A percentile compares a stretch with the other conserved stretches of the same genome.
Conservation (phyloP, 257 asterid genomes). For the Nicotiana tabacum region DNA sequence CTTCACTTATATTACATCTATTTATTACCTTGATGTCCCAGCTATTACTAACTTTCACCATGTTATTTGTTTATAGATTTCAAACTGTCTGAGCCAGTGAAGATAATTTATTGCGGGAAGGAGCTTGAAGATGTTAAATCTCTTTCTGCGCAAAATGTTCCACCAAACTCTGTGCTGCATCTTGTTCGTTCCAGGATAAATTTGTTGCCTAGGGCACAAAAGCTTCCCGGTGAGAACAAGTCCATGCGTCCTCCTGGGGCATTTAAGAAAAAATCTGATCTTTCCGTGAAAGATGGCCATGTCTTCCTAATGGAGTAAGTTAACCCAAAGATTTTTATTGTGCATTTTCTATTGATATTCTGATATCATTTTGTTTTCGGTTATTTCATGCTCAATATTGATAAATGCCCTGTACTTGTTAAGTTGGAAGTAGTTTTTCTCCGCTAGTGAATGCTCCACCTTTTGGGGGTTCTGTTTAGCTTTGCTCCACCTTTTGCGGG, state of each 20-base stretch:
- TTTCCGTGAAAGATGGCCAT: slow-evolving; percentile 96
- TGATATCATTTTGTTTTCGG: not conserved
- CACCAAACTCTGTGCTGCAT: slow-evolving; percentile 85
- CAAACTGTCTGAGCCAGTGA: slow-evolving; percentile 86
- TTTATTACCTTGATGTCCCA: slow-evolving; percentile 2
- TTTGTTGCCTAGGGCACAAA: slow-evolving; percentile 86
- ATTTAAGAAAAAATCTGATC: slow-evolving; percentile 95
- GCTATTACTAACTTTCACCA: slow-evolving; percentile 6
- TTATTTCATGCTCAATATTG: not conserved
- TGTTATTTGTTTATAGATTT: slow-evolving; percentile 50
- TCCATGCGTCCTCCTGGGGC: slow-evolving; percentile 99
- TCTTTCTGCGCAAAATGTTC: slow-evolving; percentile 73
- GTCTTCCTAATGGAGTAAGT: slow-evolving; percentile 98
- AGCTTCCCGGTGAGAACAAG: slow-evolving; percentile 94
- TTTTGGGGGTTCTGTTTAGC: not conserved
- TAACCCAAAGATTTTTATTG: slow-evolving; percentile 1
- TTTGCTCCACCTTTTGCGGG: not conserved
- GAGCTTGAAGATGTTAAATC: slow-evolving; percentile 87
- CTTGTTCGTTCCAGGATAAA: slow-evolving; percentile 89
- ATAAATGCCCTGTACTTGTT: not conserved
- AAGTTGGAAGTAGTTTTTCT: not conserved
- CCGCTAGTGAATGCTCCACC: not conserved
- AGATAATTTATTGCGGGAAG: slow-evolving; percentile 69
- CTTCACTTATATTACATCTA: slow-evolving; percentile 14
- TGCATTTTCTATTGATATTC: not conserved